phyloP scores from a whole-genome alignment of 2,329 filamentous ascomycete genomes.

The Hypoxylon sp. region DNA sequence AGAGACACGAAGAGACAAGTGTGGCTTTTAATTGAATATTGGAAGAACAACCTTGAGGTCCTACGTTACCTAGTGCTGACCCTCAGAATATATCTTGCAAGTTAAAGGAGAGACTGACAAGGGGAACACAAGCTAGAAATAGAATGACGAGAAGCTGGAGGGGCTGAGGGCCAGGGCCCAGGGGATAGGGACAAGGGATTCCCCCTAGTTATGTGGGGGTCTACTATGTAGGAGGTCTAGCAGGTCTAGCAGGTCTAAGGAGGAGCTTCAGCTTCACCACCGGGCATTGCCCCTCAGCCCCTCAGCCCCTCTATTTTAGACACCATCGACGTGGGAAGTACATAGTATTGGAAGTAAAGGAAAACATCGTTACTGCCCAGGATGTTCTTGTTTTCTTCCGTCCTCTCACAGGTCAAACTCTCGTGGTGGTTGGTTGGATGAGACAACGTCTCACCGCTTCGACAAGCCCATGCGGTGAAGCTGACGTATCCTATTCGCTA shows the following conservation, averaged over 20 bases:
- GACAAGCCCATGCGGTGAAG: conserved; percentile 32
- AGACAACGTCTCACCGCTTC: conserved; percentile 37
- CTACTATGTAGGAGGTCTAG: too few species aligned
- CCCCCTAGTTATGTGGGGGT: conserved; percentile 26
- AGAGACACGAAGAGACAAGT: neutral
- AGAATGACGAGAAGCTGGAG: conserved; percentile 34
- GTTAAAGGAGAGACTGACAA: conserved; percentile 11
- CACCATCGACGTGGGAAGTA: conserved; percentile 20
- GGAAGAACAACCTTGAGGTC: neutral
- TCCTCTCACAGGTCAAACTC: conserved; percentile 3
- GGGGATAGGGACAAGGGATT: conserved; percentile 31
- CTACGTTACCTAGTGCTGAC: conserved; percentile 3
- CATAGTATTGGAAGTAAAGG: conserved; percentile 2
- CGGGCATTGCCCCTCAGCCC: too few species aligned
- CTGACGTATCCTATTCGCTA: conserved; percentile 34
- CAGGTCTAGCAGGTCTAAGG: conserved; percentile 7
- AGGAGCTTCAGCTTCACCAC: conserved; percentile 40
- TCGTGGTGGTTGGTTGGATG: conserved; percentile 19
- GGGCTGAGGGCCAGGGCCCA: too few species aligned
- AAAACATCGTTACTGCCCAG: conserved; percentile 1
- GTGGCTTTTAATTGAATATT: neutral
- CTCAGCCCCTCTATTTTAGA: conserved; percentile 35
- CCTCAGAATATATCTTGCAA: neutral
- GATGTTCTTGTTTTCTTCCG: conserved; percentile 20
- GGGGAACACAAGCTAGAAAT: conserved; percentile 24